Evolutionary conservation across 1,139 yeast species (phyloP).

Genomic region (Hyphopichia buzzinii): DNA sequence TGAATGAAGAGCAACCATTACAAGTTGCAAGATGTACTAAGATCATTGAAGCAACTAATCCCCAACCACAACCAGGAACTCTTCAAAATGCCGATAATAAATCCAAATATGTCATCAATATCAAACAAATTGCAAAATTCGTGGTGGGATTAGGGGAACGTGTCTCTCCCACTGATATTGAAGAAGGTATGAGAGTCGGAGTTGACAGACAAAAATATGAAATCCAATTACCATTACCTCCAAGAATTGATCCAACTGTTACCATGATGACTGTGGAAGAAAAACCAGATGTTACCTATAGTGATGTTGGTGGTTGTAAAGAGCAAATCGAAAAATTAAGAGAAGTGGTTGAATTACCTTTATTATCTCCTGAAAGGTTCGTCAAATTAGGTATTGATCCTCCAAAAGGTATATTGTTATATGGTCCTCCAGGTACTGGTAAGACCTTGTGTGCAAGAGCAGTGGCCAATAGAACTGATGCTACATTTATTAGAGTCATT

Average conservation of each 20-base stretch:
- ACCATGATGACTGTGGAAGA: conserved; percentile 99
- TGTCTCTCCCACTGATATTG: conserved; percentile 97
- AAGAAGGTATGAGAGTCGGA: conserved; percentile 99
- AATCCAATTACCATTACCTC: conserved; percentile 95
- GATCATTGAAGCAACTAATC: conserved; percentile 66
- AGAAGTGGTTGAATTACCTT: conserved; percentile 95
- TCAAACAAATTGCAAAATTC: conserved; percentile 96
- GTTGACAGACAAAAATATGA: conserved; percentile 97
- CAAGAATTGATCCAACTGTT: conserved; percentile 94
- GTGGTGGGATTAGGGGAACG: conserved; percentile 96
- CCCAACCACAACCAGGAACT: conserved; percentile 35
- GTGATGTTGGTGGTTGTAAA: conserved; percentile 97
- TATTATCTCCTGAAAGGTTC: conserved; percentile 92
- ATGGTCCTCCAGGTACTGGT: conserved; percentile 99
- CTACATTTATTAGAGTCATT: conserved; percentile 94
- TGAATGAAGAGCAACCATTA: conserved; percentile 90
- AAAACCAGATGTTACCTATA: conserved; percentile 87
- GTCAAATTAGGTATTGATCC: conserved; percentile 97
- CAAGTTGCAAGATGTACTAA: conserved; percentile 99
- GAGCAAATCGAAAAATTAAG: conserved; percentile 96
- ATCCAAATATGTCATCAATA: conserved; percentile 90
- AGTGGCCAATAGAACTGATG: conserved; percentile 97
- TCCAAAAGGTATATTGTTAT: conserved; percentile 91
- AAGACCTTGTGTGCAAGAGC: conserved; percentile 97
- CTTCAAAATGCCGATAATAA: conserved; percentile 71